Evolutionary conservation across 257 asterid species (phyloP).

Genomic region (Orobanche coerulescens): DNA sequence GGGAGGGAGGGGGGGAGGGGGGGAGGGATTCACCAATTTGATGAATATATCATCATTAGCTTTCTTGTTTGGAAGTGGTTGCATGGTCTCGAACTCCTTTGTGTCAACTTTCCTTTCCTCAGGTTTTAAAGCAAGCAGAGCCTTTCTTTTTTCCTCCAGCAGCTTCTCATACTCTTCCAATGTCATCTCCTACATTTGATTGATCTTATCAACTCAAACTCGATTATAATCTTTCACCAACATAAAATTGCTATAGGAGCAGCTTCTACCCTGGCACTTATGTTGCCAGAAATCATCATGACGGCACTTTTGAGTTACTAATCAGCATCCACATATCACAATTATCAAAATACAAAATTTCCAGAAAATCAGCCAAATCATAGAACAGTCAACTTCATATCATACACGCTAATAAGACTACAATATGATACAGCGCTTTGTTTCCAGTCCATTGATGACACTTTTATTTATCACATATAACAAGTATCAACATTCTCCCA

Average conservation of each 20-base stretch:
- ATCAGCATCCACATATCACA: not conserved
- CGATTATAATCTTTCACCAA: not conserved
- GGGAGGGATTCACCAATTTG: constrained; percentile 60
- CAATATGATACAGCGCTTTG: not conserved
- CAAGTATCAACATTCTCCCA: not conserved
- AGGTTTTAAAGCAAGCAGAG: constrained; percentile 46
- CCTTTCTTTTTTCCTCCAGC: constrained; percentile 73
- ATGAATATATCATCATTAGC: constrained; percentile 52
- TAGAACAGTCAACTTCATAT: not conserved
- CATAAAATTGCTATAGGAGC: not conserved
- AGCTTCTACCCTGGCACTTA: not conserved
- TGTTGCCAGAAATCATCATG: not conserved
- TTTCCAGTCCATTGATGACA: not conserved
- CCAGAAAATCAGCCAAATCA: not conserved
- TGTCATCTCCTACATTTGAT: constrained; percentile 66
- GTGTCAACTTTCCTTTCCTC: constrained; percentile 81
- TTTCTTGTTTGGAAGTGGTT: constrained; percentile 70
- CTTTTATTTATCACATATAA: no score
- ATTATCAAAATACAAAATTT: not conserved
- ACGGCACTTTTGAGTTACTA: not conserved
- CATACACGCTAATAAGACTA: not conserved
- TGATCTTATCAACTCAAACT: constrained; percentile 9
- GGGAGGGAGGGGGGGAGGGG: no score
- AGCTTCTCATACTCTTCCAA: constrained; percentile 84
- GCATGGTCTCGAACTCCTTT: constrained; percentile 71